A percentile compares a stretch with the other conserved stretches of the same genome.
phyloP scores from a whole-genome alignment of 805 yeast species.

The Maudiozyma turicensis region DNA sequence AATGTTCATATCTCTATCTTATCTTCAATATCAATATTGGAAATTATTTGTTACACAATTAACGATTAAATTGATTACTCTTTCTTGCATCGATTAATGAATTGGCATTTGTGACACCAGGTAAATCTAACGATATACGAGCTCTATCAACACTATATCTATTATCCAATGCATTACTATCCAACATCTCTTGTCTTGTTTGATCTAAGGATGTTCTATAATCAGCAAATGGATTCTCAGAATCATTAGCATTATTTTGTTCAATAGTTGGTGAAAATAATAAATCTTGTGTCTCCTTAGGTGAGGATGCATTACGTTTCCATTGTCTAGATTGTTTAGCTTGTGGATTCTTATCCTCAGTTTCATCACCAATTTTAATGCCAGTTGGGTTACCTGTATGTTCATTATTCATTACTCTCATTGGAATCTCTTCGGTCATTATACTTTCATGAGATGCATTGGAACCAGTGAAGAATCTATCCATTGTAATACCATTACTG shows the following conservation, averaged over 20 bases:
- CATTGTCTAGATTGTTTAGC: slow-evolving; percentile 6
- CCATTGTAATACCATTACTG: slow-evolving; percentile 1
- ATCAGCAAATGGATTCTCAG: neutral
- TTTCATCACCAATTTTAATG: slow-evolving; percentile 6
- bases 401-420: slow-evolving; percentile 20
- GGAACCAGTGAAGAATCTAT: neutral
- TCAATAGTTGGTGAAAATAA: slow-evolving; percentile 15
- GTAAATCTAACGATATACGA: slow-evolving; percentile 33
- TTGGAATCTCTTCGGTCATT: slow-evolving; percentile 33
- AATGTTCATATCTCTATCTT: neutral
- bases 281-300: slow-evolving; percentile 22
- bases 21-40: neutral
- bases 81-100: slow-evolving; percentile 6
- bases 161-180: slow-evolving; percentile 30
- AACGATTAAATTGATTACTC: slow-evolving; percentile 5
- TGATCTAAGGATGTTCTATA: slow-evolving; percentile 31
- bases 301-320: slow-evolving; percentile 9
- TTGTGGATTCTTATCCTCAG: neutral
- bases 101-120: slow-evolving; percentile 33
- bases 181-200: slow-evolving; percentile 31
- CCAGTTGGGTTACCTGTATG: slow-evolving; percentile 23
- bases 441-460: slow-evolving; percentile 22
- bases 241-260: neutral
- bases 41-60: neutral
- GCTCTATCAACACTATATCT: slow-evolving; percentile 34